Percentiles rank a stretch among this genome's conserved stretches.
Evolutionary conservation across 164 flowering plant genomes (phyloP).

Genomic region (Macadamia integrifolia): DNA sequence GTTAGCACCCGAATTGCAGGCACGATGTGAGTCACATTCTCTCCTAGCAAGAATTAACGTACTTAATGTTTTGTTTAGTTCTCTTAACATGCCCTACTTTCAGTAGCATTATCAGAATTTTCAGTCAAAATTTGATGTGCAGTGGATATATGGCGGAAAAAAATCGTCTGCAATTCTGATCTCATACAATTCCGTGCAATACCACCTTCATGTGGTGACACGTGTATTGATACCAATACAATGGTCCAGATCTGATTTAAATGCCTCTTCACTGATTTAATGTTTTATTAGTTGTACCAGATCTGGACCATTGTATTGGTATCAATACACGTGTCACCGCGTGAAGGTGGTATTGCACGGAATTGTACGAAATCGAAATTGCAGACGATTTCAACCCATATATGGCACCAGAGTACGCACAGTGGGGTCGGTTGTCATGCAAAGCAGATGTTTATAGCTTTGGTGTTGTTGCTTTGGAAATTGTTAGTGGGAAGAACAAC

Average conservation of each 20-base stretch:
- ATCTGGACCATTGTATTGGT: too few relatives aligned
- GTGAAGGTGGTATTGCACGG: too few relatives aligned
- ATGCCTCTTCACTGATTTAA: too few relatives aligned
- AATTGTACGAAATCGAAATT: too few relatives aligned
- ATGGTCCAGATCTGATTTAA: too few relatives aligned
- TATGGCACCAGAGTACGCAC: slow-evolving; percentile 21
- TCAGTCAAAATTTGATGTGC: slow-evolving; percentile 2
- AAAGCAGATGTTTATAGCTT: slow-evolving; percentile 23
- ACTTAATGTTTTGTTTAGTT: background rate
- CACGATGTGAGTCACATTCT: slow-evolving; percentile 16
- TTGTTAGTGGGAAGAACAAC: slow-evolving; percentile 18
- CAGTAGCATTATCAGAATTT: background rate
- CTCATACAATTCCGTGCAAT: too few relatives aligned
- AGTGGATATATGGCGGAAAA: slow-evolving; percentile 25
- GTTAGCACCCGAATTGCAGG: slow-evolving; percentile 26
- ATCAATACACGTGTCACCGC: too few relatives aligned
- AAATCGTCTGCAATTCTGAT: too few relatives aligned
- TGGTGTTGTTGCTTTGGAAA: slow-evolving; percentile 16
- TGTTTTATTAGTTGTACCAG: too few relatives aligned
- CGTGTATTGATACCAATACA: too few relatives aligned
- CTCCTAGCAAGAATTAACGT: slow-evolving; percentile 16
- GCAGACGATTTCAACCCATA: too few relatives aligned
- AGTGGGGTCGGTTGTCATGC: slow-evolving; percentile 13
- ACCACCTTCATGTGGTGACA: too few relatives aligned
- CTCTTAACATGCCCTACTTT: background rate